A percentile compares a stretch with the other conserved stretches of the same genome.
Conservation (phyloP, 768 basidiomycete genomes). For the Pleurotus tuoliensis region DNA sequence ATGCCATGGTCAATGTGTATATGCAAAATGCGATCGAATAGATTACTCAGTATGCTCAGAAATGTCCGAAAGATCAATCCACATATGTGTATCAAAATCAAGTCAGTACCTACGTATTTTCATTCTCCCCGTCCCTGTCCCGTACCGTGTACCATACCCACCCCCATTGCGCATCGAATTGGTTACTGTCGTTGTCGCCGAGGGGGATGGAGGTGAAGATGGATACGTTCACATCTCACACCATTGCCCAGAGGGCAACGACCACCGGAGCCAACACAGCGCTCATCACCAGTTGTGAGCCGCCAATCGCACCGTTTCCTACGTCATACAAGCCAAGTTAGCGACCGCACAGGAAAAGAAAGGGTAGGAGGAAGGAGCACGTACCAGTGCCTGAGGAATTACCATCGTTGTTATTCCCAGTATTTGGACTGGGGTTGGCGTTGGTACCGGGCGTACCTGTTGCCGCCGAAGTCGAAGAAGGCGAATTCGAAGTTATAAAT, state of each 20-base stretch:
- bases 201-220: too few relatives aligned
- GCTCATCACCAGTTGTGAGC: neutral
- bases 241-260: neutral
- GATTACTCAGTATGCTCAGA: too few relatives aligned
- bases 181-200: too few relatives aligned
- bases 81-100: too few relatives aligned
- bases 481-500: neutral
- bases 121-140: too few relatives aligned
- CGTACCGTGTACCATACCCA: too few relatives aligned
- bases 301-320: neutral
- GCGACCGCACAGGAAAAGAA: neutral
- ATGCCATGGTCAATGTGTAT: too few relatives aligned
- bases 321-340: too few relatives aligned
- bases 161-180: too few relatives aligned
- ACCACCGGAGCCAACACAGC: neutral
- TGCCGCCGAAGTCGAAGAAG: neutral
- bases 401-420: neutral
- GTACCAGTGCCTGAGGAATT: neutral
- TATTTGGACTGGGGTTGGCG: neutral
- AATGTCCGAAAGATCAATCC: too few relatives aligned
- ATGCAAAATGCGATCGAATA: too few relatives aligned
- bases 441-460: conserved; percentile 1
- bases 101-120: too few relatives aligned
- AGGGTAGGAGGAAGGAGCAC: neutral
- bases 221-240: neutral